Evolutionary conservation across 139 green algal genomes (phyloP), one percentile per base, ranked within the genome.

Genomic region (Volvox africanus): DNA sequence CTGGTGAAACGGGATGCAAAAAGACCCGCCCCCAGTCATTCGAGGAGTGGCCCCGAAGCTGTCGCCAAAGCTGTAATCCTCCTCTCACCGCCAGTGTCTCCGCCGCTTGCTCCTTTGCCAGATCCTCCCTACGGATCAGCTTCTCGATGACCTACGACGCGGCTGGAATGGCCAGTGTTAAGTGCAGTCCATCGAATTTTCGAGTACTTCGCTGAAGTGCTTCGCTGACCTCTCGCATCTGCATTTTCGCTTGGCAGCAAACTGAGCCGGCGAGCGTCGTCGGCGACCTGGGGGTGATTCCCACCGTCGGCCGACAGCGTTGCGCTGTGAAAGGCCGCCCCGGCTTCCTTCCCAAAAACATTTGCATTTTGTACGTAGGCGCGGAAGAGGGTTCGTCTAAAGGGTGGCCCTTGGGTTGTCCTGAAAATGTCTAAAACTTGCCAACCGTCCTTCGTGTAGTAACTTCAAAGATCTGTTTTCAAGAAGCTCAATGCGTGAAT

Each of bases 91-190:
- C 78, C 36, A 98, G 91, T 0, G 95, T 89, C 0, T 91, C 90
- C 82, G 95, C 87, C 22, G 96, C 90, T 88, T 98, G 92, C 71
- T 96, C 44, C 85, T 97, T 88, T 0, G 78, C 94, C 33, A 99
- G 92, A 87, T 99, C 93, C 65, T 95, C 86, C 0, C 95, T 61
- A 18, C 75, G 91, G 37, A 98, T 94, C 5, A 99, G 94, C 35
- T 89, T 82, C 88, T 99, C 96, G 14, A 99, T 87, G 0, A 97
- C 93, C 93, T 98, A 91, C 26, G 9, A 14, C 30, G 14, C 18
- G 50, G 16, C 80, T 33, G 61, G 21, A 1, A 61, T 30, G 65
- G 65, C 65, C 65, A 2, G 21, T 32, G 21, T 13, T 9, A 61
- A 28, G 28, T 24, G 26, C 21, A 79, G 71, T 3, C 32, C 2